These are phyloP conservation scores for Dictyostelium capitatum DNA, from an alignment of 78 protist species.

Conservation along the genomic window DNA sequence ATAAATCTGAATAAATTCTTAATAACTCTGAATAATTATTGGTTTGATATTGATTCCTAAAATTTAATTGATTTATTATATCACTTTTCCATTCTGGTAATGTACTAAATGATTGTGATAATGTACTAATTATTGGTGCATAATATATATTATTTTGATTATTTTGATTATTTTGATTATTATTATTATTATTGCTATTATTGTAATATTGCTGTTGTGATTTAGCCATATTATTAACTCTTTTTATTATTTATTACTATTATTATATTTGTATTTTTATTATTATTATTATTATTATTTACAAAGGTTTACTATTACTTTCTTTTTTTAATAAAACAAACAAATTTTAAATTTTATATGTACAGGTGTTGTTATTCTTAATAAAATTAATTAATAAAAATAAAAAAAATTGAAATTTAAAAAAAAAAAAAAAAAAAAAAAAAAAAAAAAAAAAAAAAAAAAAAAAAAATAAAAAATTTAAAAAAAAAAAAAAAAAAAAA, in stretches of 20 bases:
- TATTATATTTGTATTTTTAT: neutral
- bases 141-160: neutral
- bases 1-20: constrained; percentile 2
- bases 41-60: constrained; percentile 57
- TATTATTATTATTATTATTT: neutral
- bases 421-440: neutral
- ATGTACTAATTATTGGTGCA: constrained; percentile 67
- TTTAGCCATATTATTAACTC: too few species aligned
- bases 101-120: constrained; percentile 57
- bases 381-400: neutral
- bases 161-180: too few species aligned
- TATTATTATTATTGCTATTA: too few species aligned
- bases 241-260: neutral
- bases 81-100: constrained; percentile 50
- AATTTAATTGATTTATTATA: constrained; percentile 43
- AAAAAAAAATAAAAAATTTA: neutral
- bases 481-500: too few species aligned
- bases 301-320: neutral
- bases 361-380: constrained; percentile 8
- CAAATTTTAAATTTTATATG: neutral
- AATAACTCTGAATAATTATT: constrained; percentile 39
- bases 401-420: neutral
- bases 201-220: too few species aligned
- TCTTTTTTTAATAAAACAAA: neutral
- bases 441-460: neutral